Conservation (phyloP, 345 rosid species). For the Tarenaya hassleriana region DNA sequence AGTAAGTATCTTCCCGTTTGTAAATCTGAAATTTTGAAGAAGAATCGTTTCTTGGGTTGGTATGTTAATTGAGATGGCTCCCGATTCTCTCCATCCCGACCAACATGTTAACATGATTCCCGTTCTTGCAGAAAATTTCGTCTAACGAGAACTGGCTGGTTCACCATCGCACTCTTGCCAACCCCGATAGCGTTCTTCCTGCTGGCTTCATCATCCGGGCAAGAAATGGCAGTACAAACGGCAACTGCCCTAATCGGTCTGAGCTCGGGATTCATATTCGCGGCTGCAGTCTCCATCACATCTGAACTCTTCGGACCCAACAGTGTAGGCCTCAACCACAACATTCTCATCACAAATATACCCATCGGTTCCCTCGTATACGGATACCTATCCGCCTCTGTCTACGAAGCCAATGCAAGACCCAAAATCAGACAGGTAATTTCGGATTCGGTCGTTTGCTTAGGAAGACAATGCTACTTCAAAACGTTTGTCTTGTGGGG, state of each 20-base stretch:
- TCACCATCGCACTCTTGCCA: conserved; percentile 56
- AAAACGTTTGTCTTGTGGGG: conserved; percentile 82
- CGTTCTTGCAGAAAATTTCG: conserved; percentile 62
- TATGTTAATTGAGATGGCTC: no score
- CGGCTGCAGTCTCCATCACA: conserved; percentile 78
- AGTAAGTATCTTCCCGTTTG: conserved; percentile 32
- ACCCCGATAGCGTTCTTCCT: conserved; percentile 61
- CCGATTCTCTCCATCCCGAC: no score
- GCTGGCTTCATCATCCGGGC: conserved; percentile 46
- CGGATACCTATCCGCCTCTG: conserved; percentile 64
- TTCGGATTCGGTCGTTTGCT: conserved; percentile 52
- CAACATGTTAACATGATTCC: background rate
- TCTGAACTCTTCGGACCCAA: conserved; percentile 81
- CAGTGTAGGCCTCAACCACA: conserved; percentile 75
- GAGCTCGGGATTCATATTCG: conserved; percentile 68
- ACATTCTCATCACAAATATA: conserved; percentile 84
- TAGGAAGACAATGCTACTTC: conserved; percentile 73
- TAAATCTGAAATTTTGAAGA: background rate
- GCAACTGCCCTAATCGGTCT: conserved; percentile 58
- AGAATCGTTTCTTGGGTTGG: no score
- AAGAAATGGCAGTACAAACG: conserved; percentile 30
- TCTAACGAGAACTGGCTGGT: conserved; percentile 81
- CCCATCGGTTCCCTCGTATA: conserved; percentile 79
- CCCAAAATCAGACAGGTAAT: conserved; percentile 19
- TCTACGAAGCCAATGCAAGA: conserved; percentile 54